Evolutionary conservation across 345 rosid genomes (phyloP).

Genomic region (Corchorus capsularis): DNA sequence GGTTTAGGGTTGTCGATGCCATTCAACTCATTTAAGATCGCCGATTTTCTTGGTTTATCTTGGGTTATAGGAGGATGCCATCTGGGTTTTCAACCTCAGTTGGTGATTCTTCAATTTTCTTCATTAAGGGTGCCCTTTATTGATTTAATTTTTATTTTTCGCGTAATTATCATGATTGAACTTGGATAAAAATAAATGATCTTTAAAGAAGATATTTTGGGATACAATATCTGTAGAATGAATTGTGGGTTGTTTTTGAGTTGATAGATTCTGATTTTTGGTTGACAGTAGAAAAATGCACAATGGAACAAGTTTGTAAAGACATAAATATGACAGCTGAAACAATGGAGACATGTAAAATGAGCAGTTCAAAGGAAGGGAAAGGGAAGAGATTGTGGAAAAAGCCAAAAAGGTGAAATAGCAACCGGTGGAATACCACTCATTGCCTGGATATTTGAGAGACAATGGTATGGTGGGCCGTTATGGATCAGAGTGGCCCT

Average conservation of each 20-base stretch:
- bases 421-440: slow-evolving; percentile 88
- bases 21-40: too few relatives aligned
- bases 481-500: slow-evolving; percentile 91
- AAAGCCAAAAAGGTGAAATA: slow-evolving; percentile 83
- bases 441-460: slow-evolving; percentile 78
- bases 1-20: too few relatives aligned
- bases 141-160: not conserved
- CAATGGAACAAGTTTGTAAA: slow-evolving; percentile 28
- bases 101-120: slow-evolving; percentile 39
- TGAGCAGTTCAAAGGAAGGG: slow-evolving; percentile 39
- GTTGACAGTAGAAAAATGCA: slow-evolving; percentile 38
- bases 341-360: slow-evolving; percentile 41
- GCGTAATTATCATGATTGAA: not conserved
- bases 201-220: not conserved
- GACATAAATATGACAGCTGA: slow-evolving; percentile 36
- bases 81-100: slow-evolving; percentile 34
- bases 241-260: not conserved
- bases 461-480: slow-evolving; percentile 85
- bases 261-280: not conserved
- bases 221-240: too few relatives aligned
- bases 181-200: not conserved
- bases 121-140: slow-evolving; percentile 33
- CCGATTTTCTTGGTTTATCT: too few relatives aligned
- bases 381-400: slow-evolving; percentile 87
- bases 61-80: slow-evolving; percentile 24